Evolutionary conservation across 164 flowering plant species (phyloP).

Genomic region (Dillenia turbinata): DNA sequence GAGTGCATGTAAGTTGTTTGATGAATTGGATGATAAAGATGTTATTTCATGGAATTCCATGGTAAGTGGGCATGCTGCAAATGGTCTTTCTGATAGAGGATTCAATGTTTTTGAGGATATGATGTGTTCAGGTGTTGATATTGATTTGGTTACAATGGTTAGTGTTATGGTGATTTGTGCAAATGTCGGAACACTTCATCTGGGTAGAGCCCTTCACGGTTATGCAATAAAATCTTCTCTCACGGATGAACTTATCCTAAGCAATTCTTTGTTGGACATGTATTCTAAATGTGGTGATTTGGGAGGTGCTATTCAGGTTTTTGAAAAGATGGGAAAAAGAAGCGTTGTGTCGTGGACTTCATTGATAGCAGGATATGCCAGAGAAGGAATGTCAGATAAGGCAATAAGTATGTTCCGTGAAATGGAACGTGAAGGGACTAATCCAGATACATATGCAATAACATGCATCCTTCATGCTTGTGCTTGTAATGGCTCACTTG

Average conservation of each 20-base stretch:
- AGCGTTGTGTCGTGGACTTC: slow-evolving; percentile 66
- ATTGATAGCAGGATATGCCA: slow-evolving; percentile 53
- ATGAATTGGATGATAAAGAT: slow-evolving; percentile 51
- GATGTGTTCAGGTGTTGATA: slow-evolving; percentile 25
- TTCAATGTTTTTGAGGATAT: slow-evolving; percentile 20
- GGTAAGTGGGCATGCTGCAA: slow-evolving; percentile 38
- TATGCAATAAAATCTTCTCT: slow-evolving; percentile 32
- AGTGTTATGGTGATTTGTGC: slow-evolving; percentile 50
- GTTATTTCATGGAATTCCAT: slow-evolving; percentile 67
- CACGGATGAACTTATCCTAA: slow-evolving; percentile 17
- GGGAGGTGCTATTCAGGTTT: slow-evolving; percentile 27
- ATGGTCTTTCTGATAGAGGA: slow-evolving; percentile 13
- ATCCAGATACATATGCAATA: slow-evolving; percentile 38
- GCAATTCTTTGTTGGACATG: slow-evolving; percentile 51
- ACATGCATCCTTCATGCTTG: slow-evolving; percentile 61
- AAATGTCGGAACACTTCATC: slow-evolving; percentile 16
- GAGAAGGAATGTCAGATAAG: slow-evolving; percentile 34
- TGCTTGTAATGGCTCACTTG: slow-evolving; percentile 43
- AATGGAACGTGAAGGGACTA: slow-evolving; percentile 43
- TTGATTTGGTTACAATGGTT: slow-evolving; percentile 49
- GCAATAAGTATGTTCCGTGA: slow-evolving; percentile 40
- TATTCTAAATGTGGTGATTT: slow-evolving; percentile 56
- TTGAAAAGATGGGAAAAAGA: slow-evolving; percentile 36
- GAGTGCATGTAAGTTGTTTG: slow-evolving; percentile 49
- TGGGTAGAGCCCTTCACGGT: slow-evolving; percentile 45